A percentile compares a stretch with the other conserved stretches of the same genome.
Conservation (phyloP, 345 rosid genomes). For the Pelargonium nanum region DNA sequence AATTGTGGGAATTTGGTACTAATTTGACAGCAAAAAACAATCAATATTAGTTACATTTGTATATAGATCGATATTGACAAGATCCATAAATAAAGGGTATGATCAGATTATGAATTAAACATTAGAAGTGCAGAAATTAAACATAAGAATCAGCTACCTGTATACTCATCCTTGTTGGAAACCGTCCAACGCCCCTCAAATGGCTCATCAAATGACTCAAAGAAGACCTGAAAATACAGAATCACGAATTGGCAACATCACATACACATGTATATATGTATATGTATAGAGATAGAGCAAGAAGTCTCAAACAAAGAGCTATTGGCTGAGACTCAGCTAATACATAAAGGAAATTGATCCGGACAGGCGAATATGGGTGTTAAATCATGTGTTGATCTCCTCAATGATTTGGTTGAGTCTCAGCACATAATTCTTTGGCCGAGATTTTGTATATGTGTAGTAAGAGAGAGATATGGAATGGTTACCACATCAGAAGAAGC, state of each 20-base stretch:
- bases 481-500: not conserved
- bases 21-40: no score
- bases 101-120: not conserved
- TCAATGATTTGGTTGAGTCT: no score
- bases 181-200: slow-evolving; percentile 16
- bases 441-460: no score
- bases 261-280: not conserved
- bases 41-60: not conserved
- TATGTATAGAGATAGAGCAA: not conserved
- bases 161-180: slow-evolving; percentile 13
- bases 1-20: no score
- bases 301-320: no score
- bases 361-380: no score
- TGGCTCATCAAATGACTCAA: slow-evolving; percentile 14
- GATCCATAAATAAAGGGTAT: not conserved
- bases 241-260: not conserved
- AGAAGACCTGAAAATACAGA: slow-evolving; percentile 10
- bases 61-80: not conserved
- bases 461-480: no score
- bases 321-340: no score
- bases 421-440: no score
- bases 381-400: no score
- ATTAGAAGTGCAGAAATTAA: not conserved
- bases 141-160: slow-evolving; percentile 3
- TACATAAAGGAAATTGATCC: no score